phyloP scores from a whole-genome alignment of 805 yeast genomes.

The Kluyveromyces starmeri region DNA sequence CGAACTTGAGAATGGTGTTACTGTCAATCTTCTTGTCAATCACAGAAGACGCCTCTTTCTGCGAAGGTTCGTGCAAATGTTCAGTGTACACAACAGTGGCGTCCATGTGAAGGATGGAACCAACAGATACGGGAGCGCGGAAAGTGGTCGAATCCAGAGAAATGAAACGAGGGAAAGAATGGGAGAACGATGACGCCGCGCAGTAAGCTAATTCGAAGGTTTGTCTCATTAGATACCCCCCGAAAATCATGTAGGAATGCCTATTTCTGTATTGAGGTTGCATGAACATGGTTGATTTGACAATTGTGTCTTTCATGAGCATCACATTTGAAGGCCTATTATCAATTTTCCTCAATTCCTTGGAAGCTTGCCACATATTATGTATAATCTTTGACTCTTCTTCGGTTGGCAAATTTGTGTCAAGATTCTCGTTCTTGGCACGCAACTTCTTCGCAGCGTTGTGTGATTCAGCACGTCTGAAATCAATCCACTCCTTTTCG shows the following conservation, averaged over 20 bases:
- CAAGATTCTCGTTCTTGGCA: slow-evolving; percentile 54
- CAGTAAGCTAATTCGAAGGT: slow-evolving; percentile 91
- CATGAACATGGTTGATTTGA: slow-evolving; percentile 77
- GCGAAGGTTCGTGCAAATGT: slow-evolving; percentile 44
- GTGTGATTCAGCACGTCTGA: slow-evolving; percentile 80
- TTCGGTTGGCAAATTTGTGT: slow-evolving; percentile 62
- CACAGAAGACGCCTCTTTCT: slow-evolving; percentile 19
- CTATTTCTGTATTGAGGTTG: slow-evolving; percentile 95
- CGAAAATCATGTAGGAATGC: slow-evolving; percentile 90
- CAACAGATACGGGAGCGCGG: slow-evolving; percentile 93
- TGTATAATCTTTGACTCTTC: slow-evolving; percentile 70
- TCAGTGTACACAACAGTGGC: slow-evolving; percentile 85
- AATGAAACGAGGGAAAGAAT: slow-evolving; percentile 79
- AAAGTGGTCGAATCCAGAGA: slow-evolving; percentile 87
- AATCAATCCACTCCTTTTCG: slow-evolving; percentile 73
- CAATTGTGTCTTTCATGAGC: slow-evolving; percentile 63
- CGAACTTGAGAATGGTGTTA: slow-evolving; percentile 36
- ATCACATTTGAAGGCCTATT: slow-evolving; percentile 42
- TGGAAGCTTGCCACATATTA: slow-evolving; percentile 57
- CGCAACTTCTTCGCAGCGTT: slow-evolving; percentile 77
- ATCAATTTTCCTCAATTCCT: slow-evolving; percentile 28
- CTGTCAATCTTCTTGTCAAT: slow-evolving; percentile 20
- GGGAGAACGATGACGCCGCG: slow-evolving; percentile 81
- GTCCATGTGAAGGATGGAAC: slow-evolving; percentile 74
- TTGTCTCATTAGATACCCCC: slow-evolving; percentile 88